Evolutionary conservation across 1,139 yeast species (phyloP).

Genomic region (Yamadazyma triangularis): DNA sequence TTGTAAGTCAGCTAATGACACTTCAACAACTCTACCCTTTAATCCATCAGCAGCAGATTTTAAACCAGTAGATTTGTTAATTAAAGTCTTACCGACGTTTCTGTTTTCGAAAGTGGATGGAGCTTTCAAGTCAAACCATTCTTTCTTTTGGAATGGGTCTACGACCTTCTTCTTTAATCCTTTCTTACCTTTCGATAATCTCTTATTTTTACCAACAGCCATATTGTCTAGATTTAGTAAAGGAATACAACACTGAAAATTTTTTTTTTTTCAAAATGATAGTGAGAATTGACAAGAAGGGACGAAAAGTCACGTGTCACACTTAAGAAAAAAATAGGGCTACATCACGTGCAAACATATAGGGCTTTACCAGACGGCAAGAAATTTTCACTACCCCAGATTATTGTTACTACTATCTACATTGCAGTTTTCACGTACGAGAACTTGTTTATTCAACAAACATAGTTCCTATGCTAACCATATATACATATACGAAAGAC

Average conservation of each 20-base stretch:
- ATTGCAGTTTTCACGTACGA: too few relatives aligned
- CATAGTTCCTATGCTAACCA: neutral
- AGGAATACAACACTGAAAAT: neutral
- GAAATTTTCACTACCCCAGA: neutral
- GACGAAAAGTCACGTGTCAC: neutral
- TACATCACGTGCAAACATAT: neutral
- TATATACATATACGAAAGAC: too few relatives aligned
- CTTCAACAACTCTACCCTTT: slow-evolving; percentile 51
- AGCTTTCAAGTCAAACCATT: slow-evolving; percentile 51
- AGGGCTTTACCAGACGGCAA: neutral
- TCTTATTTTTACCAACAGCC: slow-evolving; percentile 55
- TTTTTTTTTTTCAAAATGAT: neutral
- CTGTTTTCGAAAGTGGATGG: slow-evolving; percentile 50
- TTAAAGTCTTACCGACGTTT: slow-evolving; percentile 49
- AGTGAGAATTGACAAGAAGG: neutral
- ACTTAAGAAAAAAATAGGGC: neutral
- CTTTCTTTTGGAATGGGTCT: slow-evolving; percentile 51
- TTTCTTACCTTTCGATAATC: slow-evolving; percentile 51
- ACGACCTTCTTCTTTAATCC: slow-evolving; percentile 51
- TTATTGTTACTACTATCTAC: too few relatives aligned
- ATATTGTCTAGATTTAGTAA: slow-evolving; percentile 14
- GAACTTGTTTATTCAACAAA: neutral
- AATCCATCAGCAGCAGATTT: slow-evolving; percentile 51
- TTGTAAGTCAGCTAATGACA: slow-evolving; percentile 47
- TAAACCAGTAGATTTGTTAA: slow-evolving; percentile 50